phyloP scores from a whole-genome alignment of 192 early-diverging fungal genomes.

The Backusella parvicylindrica region DNA sequence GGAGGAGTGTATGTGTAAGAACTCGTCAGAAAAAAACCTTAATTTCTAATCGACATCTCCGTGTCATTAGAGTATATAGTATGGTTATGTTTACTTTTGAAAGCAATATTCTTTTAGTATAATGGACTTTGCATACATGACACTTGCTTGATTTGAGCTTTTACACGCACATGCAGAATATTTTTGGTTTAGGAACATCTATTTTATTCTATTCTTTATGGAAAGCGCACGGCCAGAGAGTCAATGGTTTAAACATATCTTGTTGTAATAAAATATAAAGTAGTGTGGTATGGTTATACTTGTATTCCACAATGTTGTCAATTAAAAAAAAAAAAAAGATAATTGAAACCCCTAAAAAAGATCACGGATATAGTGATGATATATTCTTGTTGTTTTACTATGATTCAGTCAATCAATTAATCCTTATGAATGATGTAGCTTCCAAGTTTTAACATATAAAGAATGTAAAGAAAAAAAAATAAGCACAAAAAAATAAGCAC shows the following conservation, averaged over 20 bases:
- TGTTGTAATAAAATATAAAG: not conserved
- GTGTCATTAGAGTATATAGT: not conserved
- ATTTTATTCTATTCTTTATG: not conserved
- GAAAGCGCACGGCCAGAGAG: not conserved
- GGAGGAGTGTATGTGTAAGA: not conserved
- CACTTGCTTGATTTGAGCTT: not conserved
- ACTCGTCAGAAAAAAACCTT: slow-evolving; percentile 5
- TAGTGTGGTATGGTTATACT: not conserved
- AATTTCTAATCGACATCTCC: not conserved
- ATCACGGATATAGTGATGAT: not conserved
- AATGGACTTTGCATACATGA: slow-evolving; percentile 3
- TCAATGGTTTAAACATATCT: not conserved
- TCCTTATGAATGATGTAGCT: not conserved
- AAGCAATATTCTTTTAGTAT: not conserved
- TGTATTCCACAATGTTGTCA: not conserved
- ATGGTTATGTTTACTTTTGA: not conserved
- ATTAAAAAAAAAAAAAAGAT: slow-evolving; percentile 1
- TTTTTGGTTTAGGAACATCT: not conserved
- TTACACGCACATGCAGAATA: slow-evolving; percentile 3
- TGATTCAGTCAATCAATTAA: not conserved
- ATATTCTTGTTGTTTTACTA: not conserved
- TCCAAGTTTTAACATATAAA: not conserved
- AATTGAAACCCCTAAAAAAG: not conserved
- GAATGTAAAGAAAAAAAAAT: not conserved
- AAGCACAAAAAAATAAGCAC: not conserved